phyloP scores from a whole-genome alignment of 306 rosid species.

The Rubus idaeus region DNA sequence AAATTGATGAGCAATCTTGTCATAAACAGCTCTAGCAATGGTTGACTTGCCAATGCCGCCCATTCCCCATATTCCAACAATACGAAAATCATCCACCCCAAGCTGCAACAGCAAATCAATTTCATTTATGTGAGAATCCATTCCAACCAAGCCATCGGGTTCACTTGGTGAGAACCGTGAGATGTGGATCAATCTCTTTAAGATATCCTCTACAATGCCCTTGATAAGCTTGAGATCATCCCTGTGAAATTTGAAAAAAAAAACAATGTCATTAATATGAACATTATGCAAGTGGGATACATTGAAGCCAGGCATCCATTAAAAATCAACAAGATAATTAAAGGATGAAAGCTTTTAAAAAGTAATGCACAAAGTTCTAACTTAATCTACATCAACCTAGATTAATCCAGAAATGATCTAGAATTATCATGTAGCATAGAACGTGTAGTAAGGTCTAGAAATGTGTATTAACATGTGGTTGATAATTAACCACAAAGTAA shows the following conservation, averaged over 20 bases:
- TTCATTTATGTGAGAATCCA: not conserved
- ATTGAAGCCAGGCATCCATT: too few relatives aligned
- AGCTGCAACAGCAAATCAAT: not conserved
- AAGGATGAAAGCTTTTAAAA: too few relatives aligned
- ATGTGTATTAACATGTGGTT: too few relatives aligned
- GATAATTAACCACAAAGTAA: too few relatives aligned
- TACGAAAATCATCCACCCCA: not conserved
- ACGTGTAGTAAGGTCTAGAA: too few relatives aligned
- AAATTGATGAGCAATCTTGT: not conserved
- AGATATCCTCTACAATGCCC: not conserved
- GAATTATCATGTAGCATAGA: too few relatives aligned
- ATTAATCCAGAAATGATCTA: too few relatives aligned
- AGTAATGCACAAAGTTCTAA: too few relatives aligned
- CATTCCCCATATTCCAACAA: conserved; percentile 32
- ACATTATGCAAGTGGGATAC: too few relatives aligned
- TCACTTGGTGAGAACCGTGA: conserved; percentile 11
- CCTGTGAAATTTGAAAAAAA: not conserved
- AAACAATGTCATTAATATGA: too few relatives aligned
- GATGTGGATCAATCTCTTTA: not conserved
- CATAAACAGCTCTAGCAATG: not conserved
- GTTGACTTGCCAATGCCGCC: conserved; percentile 24
- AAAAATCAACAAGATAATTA: too few relatives aligned
- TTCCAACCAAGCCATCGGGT: conserved; percentile 18
- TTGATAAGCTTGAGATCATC: not conserved
- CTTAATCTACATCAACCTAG: too few relatives aligned